Evolutionary conservation across 2,329 filamentous ascomycete genomes (phyloP).

Genomic region (Penicillium polonicum): DNA sequence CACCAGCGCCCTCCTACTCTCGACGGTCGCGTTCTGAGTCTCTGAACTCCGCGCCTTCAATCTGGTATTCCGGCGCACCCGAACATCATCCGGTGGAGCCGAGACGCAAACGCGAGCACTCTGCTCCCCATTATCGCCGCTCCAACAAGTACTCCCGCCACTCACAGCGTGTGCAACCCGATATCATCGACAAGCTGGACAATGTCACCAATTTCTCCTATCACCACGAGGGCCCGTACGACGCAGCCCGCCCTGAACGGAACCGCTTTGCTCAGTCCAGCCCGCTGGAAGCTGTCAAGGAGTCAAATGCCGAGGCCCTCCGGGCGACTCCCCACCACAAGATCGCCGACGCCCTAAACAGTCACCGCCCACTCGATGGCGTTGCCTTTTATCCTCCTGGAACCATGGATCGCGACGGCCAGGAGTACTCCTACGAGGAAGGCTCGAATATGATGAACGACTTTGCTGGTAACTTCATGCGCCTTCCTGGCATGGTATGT

Average conservation of each 20-base stretch:
- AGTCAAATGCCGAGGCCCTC: slow-evolving; percentile 73
- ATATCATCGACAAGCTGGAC: slow-evolving; percentile 80
- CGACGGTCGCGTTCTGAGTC: slow-evolving; percentile 25
- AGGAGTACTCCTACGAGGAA: slow-evolving; percentile 75
- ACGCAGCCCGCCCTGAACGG: slow-evolving; percentile 72
- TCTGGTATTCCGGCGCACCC: slow-evolving; percentile 26
- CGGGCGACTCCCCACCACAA: slow-evolving; percentile 77
- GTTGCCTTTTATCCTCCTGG: slow-evolving; percentile 76
- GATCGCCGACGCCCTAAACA: slow-evolving; percentile 68
- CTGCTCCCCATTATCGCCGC: slow-evolving; percentile 19
- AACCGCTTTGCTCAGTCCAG: slow-evolving; percentile 64
- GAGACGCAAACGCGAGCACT: slow-evolving; percentile 17
- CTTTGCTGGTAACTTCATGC: slow-evolving; percentile 62
- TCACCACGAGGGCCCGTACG: slow-evolving; percentile 89
- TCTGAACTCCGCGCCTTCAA: slow-evolving; percentile 21
- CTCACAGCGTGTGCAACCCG: slow-evolving; percentile 56
- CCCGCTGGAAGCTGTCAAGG: slow-evolving; percentile 73
- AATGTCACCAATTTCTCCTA: slow-evolving; percentile 63
- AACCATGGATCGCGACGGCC: slow-evolving; percentile 64
- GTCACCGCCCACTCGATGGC: slow-evolving; percentile 78
- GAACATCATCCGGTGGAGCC: slow-evolving; percentile 30
- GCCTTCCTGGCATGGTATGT: slow-evolving; percentile 71
- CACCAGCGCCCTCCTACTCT: slow-evolving; percentile 23
- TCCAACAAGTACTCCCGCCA: slow-evolving; percentile 20
- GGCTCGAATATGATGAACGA: slow-evolving; percentile 82